Evolutionary conservation across 2,329 filamentous ascomycete genomes (phyloP).

Genomic region (Claviceps monticola): DNA sequence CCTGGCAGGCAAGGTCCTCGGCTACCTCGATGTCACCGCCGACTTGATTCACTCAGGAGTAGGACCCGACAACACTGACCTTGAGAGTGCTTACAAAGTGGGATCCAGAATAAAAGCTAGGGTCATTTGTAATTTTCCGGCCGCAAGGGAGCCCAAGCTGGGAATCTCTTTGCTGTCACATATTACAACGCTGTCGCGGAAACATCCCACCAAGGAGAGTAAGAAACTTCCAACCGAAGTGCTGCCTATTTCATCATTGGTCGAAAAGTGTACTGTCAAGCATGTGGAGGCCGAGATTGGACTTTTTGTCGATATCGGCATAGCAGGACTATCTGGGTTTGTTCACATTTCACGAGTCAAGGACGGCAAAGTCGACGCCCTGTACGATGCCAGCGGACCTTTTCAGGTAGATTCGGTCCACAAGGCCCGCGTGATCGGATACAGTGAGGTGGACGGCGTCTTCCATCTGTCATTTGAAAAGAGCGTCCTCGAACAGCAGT

Average conservation of each 20-base stretch:
- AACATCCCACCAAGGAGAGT: conserved; percentile 21
- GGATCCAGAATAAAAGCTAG: conserved; percentile 76
- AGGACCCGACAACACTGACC: conserved; percentile 52
- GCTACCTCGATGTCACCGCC: conserved; percentile 77
- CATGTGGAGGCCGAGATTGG: conserved; percentile 71
- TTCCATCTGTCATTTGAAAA: conserved; percentile 78
- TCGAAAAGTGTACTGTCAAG: conserved; percentile 66
- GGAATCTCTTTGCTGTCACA: conserved; percentile 85
- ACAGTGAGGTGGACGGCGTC: conserved; percentile 74
- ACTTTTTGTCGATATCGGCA: conserved; percentile 60
- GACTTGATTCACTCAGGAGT: conserved; percentile 81
- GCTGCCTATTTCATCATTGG: conserved; percentile 57
- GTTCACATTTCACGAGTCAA: conserved; percentile 89
- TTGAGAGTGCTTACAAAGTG: conserved; percentile 67
- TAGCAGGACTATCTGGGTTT: conserved; percentile 59
- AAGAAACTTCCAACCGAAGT: conserved; percentile 39
- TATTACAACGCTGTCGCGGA: conserved; percentile 47
- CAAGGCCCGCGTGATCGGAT: conserved; percentile 69
- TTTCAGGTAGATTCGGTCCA: conserved; percentile 71
- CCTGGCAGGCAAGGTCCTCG: conserved; percentile 83
- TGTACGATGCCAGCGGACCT: conserved; percentile 62
- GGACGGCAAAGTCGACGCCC: conserved; percentile 73
- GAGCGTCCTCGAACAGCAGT: conserved; percentile 71
- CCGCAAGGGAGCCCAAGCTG: conserved; percentile 65
- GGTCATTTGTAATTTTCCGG: conserved; percentile 76